phyloP scores from a whole-genome alignment of 73 alveolate species.

The Durusdinium trenchii region DNA sequence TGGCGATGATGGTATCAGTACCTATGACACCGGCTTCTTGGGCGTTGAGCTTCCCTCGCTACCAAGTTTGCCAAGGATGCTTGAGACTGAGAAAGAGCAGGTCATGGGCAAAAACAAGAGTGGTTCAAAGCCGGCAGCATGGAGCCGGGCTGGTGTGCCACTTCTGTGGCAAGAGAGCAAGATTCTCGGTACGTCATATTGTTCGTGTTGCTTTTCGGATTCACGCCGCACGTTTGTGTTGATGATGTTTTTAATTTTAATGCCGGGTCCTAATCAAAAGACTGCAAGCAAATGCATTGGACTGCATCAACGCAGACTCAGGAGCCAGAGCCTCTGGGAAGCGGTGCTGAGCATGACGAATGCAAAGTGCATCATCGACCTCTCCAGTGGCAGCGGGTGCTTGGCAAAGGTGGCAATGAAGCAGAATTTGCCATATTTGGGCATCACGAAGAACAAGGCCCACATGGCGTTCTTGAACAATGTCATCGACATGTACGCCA shows the following conservation, averaged over 20 bases:
- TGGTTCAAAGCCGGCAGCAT: background rate
- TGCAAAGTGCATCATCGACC: background rate
- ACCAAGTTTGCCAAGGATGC: background rate
- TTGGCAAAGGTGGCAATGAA: background rate
- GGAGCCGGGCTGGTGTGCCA: slow-evolving; percentile 9
- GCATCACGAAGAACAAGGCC: background rate
- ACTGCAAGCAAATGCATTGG: too few relatives aligned
- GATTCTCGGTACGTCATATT: background rate
- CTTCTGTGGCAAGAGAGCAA: slow-evolving; percentile 24
- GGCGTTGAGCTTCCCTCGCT: slow-evolving; percentile 7
- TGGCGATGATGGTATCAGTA: background rate
- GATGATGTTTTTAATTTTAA: too few relatives aligned
- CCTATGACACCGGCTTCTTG: slow-evolving; percentile 11
- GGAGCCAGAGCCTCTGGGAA: background rate
- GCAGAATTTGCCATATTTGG: background rate
- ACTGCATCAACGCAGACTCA: too few relatives aligned
- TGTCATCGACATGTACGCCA: background rate
- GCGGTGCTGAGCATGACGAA: background rate
- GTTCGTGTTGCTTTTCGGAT: background rate
- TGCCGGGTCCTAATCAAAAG: too few relatives aligned
- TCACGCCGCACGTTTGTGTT: too few relatives aligned
- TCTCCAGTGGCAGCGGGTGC: background rate
- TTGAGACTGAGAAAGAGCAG: background rate
- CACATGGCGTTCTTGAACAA: background rate
- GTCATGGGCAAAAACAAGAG: background rate